These are phyloP conservation scores for Aureobasidium sp. DNA, from an alignment of 2,329 filamentous ascomycete genomes.

Conservation along the genomic window DNA sequence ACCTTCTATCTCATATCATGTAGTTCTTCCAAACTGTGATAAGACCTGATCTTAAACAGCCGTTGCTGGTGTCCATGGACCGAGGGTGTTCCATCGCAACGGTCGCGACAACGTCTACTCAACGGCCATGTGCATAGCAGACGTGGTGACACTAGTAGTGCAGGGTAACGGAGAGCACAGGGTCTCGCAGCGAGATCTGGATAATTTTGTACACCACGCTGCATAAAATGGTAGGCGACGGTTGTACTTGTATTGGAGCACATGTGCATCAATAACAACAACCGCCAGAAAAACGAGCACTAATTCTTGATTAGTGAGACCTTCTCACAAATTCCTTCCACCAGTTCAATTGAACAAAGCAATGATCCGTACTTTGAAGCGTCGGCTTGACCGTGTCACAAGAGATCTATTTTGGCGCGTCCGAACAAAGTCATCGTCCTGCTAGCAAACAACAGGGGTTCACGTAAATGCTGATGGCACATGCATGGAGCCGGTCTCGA, in stretches of 20 bases:
- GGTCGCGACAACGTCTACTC: not conserved
- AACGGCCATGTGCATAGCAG: not conserved
- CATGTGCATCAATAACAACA: not conserved
- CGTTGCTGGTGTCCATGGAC: not conserved
- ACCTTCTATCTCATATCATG: not conserved
- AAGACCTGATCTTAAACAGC: not conserved
- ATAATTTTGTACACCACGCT: not conserved
- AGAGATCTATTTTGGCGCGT: not conserved
- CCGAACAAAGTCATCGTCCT: not conserved
- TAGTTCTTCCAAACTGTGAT: not conserved
- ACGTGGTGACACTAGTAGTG: not conserved
- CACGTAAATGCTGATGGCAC: not conserved
- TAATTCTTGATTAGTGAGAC: constrained; percentile 3
- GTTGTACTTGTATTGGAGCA: not conserved
- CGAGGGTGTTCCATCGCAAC: not conserved
- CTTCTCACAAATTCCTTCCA: not conserved
- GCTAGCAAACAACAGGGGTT: not conserved
- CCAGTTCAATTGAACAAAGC: constrained; percentile 1
- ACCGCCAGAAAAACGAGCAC: constrained; percentile 2
- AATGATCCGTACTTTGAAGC: not conserved
- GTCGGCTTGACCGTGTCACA: not conserved
- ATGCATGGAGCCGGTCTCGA: constrained; percentile 1
- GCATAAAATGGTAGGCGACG: constrained; percentile 1
- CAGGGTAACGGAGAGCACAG: constrained; percentile 3
- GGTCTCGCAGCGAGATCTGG: not conserved